Evolutionary conservation across 176 grass and related monocot genomes (phyloP), one percentile per base, ranked within the genome.

Genomic region (Alloteropsis semialata): DNA sequence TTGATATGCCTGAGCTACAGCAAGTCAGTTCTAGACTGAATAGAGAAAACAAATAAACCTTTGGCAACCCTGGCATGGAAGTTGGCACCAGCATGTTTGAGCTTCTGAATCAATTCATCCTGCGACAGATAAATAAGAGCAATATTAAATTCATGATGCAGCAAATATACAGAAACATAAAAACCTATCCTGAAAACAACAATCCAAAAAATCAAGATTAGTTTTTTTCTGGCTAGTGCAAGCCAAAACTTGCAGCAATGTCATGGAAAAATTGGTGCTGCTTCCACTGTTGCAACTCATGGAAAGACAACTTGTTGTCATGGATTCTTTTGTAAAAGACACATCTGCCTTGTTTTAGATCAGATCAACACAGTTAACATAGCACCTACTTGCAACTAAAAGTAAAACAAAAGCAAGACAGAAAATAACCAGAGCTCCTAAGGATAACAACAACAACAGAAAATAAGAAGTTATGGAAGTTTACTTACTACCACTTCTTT

Each of bases 31-130:
- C 30, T 77, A 61, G 73, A 76, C 25, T 63, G 9, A 36, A 27
- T 42, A 70, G 45, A 44, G 18, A 71, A 87, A 30, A 68, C 32
- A 67, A 55, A 51, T 37, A 62, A 84, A 98, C 96, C 96, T 91
- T 93, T 95, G 67, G 82, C 91, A 66, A 98, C 86, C 70, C 90
- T 93, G 38, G 87, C 69, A 90, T 77, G 85, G 76, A 93, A 90
- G 75, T 78, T 88, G 72, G 82, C 88, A 78, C 96, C 90, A 70
- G 90, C 85, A 66, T 56, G 75, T 82, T 90, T 79, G 82, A 98
- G 82, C 88, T 95, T 98, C 77, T 87, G 53, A 61, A 88, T 98
- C 87, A 75, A 93, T 44, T 89, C 91, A 74, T 91, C 92, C 96
- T 98, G 82, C 79, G 87, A 55, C 0, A 34, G 54, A 81, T 46